Evolutionary conservation across 768 basidiomycete species (phyloP).

Genomic region (Xerocomus potaroensis): DNA sequence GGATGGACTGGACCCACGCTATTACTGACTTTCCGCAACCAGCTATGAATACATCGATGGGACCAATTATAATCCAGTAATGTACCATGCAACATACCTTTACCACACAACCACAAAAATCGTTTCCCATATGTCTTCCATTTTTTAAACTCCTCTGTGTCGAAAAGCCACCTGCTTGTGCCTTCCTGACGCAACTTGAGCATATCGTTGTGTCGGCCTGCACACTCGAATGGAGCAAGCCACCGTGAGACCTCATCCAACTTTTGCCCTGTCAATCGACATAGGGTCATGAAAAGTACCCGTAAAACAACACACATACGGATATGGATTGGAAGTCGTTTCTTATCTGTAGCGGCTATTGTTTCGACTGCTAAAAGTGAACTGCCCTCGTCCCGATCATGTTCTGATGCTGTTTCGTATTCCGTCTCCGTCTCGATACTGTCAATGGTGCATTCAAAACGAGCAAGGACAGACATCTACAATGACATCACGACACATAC

Average conservation of each 20-base stretch:
- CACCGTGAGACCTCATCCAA: slow-evolving; percentile 1
- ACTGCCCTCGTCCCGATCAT: too few species aligned
- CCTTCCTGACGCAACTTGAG: not conserved
- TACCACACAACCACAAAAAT: slow-evolving; percentile 5
- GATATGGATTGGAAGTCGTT: too few species aligned
- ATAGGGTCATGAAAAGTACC: too few species aligned
- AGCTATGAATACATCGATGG: not conserved
- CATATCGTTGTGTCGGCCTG: not conserved
- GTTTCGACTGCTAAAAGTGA: too few species aligned
- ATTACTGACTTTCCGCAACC: slow-evolving; percentile 4
- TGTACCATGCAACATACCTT: not conserved
- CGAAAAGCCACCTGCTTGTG: slow-evolving; percentile 1
- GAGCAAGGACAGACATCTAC: too few species aligned
- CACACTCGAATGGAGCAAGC: slow-evolving; percentile 1
- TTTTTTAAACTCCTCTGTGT: not conserved
- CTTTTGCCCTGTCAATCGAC: not conserved
- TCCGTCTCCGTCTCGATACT: too few species aligned
- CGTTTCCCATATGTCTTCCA: not conserved
- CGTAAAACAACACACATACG: too few species aligned
- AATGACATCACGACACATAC: too few species aligned
- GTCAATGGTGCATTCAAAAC: too few species aligned
- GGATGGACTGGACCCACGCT: not conserved
- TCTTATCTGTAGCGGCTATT: too few species aligned
- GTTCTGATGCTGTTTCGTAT: too few species aligned
- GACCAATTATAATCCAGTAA: not conserved